A percentile compares a stretch with the other conserved stretches of the same genome.
Evolutionary conservation across 2,329 filamentous ascomycete genomes (phyloP).

Genomic region (Fusarium mangiferae): DNA sequence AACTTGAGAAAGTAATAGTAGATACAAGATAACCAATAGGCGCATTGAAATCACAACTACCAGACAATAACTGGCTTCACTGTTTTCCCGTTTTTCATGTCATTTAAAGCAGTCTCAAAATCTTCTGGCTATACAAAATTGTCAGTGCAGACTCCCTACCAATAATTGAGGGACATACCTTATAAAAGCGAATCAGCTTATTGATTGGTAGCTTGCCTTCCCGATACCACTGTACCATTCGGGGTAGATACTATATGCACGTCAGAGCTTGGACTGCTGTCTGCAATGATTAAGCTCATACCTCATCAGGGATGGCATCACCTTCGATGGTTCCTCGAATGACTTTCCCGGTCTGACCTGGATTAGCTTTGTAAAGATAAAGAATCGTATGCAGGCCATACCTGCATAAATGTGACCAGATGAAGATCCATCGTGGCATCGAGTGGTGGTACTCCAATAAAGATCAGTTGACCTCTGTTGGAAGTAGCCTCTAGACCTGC

Average conservation of each 20-base stretch:
- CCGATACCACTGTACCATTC: conserved; percentile 5
- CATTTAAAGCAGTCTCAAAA: neutral
- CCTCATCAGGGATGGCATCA: neutral
- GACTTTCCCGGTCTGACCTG: neutral
- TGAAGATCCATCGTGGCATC: neutral
- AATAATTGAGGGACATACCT: neutral
- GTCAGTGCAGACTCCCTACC: neutral
- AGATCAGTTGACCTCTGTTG: neutral
- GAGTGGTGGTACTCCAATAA: neutral
- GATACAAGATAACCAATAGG: neutral
- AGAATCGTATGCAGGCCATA: fast-evolving
- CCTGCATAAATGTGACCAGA: neutral
- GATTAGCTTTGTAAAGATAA: neutral
- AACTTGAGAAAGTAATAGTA: neutral
- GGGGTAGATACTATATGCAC: neutral
- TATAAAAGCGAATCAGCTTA: neutral
- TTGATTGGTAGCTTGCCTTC: neutral
- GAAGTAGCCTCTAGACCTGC: neutral
- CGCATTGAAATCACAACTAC: neutral
- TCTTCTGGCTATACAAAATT: neutral
- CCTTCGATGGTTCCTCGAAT: conserved; percentile 1
- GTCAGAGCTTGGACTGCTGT: neutral
- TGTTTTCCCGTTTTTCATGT: neutral
- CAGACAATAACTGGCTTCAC: neutral
- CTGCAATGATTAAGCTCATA: neutral